Evolutionary conservation across 208 protist species (phyloP).

Genomic region (Trypanosoma platydactyli): DNA sequence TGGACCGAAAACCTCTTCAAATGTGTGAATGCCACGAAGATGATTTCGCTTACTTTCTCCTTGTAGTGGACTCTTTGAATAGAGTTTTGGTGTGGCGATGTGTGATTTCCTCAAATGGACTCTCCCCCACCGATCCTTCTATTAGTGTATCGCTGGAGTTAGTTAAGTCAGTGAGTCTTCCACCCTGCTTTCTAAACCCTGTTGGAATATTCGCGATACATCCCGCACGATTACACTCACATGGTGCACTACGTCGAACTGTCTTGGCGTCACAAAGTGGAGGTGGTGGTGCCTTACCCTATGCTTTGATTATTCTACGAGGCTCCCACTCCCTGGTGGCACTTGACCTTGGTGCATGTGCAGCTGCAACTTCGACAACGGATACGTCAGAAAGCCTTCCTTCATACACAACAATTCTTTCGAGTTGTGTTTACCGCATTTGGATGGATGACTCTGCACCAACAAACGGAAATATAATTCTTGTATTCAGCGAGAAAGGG

Average conservation of each 20-base stretch:
- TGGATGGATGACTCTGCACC: conserved; percentile 24
- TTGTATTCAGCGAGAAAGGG: conserved; percentile 17
- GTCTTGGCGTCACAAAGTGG: background rate
- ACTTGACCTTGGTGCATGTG: conserved; percentile 5
- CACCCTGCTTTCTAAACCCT: conserved; percentile 9
- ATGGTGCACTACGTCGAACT: background rate
- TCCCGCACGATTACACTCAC: conserved; percentile 4
- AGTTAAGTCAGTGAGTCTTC: conserved; percentile 10
- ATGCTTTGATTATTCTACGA: conserved; percentile 21
- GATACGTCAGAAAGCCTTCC: background rate
- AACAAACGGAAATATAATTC: conserved; percentile 20
- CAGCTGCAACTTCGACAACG: background rate
- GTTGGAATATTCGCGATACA: conserved; percentile 19
- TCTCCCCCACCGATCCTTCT: background rate
- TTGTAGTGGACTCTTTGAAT: conserved; percentile 32
- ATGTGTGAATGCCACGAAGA: conserved; percentile 40
- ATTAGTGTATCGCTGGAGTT: conserved; percentile 20
- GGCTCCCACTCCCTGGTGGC: conserved; percentile 24
- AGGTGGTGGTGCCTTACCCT: conserved; percentile 1
- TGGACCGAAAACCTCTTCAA: conserved; percentile 34
- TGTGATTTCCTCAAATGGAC: background rate
- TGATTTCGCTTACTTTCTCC: conserved; percentile 40
- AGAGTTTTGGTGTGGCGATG: conserved; percentile 52
- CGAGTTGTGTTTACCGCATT: conserved; percentile 17
- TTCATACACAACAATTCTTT: conserved; percentile 5